Percentiles rank a stretch among this genome's conserved stretches.
Evolutionary conservation across 208 protist genomes (phyloP).

Genomic region (Trichomonas vaginalis): DNA sequence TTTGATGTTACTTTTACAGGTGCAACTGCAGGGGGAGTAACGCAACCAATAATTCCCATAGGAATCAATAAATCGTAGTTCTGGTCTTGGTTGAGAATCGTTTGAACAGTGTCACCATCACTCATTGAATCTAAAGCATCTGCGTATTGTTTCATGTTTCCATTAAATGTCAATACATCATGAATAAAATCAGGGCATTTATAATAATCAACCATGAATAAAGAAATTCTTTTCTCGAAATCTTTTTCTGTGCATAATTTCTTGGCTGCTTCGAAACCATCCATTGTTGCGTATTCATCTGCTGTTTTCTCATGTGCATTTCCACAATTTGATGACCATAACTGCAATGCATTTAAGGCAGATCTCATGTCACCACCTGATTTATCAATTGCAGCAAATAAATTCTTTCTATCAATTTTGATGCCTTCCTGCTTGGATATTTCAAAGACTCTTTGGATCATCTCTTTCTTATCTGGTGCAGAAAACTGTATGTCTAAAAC

Average conservation of each 20-base stretch:
- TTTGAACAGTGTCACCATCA: neutral
- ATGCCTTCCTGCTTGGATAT: constrained; percentile 54
- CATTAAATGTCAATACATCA: neutral
- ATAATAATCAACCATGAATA: neutral
- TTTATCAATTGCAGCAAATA: constrained; percentile 63
- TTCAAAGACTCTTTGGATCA: constrained; percentile 57
- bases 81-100: neutral
- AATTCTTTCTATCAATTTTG: constrained; percentile 53
- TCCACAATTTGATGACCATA: constrained; percentile 32
- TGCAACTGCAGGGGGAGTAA: neutral
- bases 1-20: too few species aligned
- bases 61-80: neutral
- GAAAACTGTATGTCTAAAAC: constrained; percentile 75
- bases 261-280: neutral
- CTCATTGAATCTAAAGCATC: neutral
- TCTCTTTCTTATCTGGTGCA: constrained; percentile 57
- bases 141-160: neutral
- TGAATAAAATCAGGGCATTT: neutral
- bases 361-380: constrained; percentile 78
- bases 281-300: neutral
- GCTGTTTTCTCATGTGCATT: neutral
- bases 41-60: neutral
- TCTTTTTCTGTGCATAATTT: neutral
- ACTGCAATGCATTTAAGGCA: constrained; percentile 79
- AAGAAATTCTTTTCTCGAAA: neutral